Evolutionary conservation across 176 grass and related monocot genomes (phyloP), one percentile per base, ranked within the genome.

Genomic region (Aegilops bicornis): DNA sequence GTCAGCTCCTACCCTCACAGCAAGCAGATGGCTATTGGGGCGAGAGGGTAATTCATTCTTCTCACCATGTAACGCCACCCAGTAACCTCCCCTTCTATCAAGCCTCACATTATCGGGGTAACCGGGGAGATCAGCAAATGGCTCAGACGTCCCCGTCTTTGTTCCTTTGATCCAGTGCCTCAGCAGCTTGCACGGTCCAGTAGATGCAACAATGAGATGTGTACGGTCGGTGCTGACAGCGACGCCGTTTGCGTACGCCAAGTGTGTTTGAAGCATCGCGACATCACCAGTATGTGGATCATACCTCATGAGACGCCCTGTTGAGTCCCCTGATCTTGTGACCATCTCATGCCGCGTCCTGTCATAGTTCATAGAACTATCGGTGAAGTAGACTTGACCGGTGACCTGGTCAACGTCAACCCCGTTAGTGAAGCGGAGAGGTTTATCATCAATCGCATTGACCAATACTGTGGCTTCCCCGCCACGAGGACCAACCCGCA

Each of bases 391-490:
- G 2, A 59, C 19, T 59, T 22, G 56, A 4, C 20, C 56, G 56
- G 56, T 59, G 56, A 59, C 56, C 2, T 59, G 56, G 7, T 59
- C 56, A 7, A 59, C 8, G 7, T 59, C 56, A 3, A 59, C 20
- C 19, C 20, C 20, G 56, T 59, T 59, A 7, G 56, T 59, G 56
- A 59, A 59, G 56, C 56, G 20, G 19, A 59, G 19, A 59, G 56
- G 20, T 22, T 9, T 1, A 22, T 22, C 56, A 59, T 59, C 56
- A 22, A 59, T 2, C 7, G 7, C 20, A 22, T 22, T 59, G 56
- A 59, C 56, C 19, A 59, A 22, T 22, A 59, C 20, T 0, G 94
- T 27, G 90, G 88, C 2, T 88, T 88, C 22, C 95, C 91, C 45
- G 84, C 90, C 9, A 2, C 3, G 15, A 73, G 77, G 14, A 84